Percentiles rank a stretch among this genome's conserved stretches.
phyloP scores from a whole-genome alignment of 805 yeast genomes.

The Candida oleophila region DNA sequence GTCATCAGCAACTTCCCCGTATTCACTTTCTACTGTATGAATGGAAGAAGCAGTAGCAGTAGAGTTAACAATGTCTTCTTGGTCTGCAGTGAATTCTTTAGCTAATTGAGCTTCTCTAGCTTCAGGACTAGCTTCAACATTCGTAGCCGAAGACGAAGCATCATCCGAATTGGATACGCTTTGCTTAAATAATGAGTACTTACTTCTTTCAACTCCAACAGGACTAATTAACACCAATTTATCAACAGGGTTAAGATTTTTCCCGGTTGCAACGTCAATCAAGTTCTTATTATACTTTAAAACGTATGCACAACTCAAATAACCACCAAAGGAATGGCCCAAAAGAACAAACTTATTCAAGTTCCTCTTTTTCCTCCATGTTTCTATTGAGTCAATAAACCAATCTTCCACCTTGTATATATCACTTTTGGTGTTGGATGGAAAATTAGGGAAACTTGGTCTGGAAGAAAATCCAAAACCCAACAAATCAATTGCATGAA shows the following conservation, averaged over 20 bases:
- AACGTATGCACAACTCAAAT: conserved; percentile 42
- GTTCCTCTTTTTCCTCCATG: conserved; percentile 39
- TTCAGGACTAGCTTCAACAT: conserved; percentile 10
- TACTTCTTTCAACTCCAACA: conserved; percentile 41
- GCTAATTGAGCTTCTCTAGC: conserved; percentile 10
- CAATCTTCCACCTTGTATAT: conserved; percentile 39
- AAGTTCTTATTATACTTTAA: conserved; percentile 35
- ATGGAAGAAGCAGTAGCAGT: background rate
- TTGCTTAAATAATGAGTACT: conserved; percentile 21
- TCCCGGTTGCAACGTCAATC: conserved; percentile 16
- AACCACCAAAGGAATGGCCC: conserved; percentile 49
- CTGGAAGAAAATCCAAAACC: conserved; percentile 73
- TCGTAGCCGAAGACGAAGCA: conserved; percentile 12
- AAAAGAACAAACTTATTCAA: conserved; percentile 34
- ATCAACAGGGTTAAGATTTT: conserved; percentile 18
- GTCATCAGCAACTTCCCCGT: background rate
- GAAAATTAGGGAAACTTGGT: conserved; percentile 42
- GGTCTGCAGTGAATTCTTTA: conserved; percentile 20
- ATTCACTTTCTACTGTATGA: conserved; percentile 8
- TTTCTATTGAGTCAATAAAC: conserved; percentile 43
- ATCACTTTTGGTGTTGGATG: conserved; percentile 30
- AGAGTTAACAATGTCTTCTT: conserved; percentile 23
- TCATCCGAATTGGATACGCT: conserved; percentile 14
- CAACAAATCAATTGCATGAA: conserved; percentile 70
- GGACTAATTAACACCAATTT: conserved; percentile 43